Conservation (phyloP, 208 protist species). For the Tritrichomonas musculus region DNA sequence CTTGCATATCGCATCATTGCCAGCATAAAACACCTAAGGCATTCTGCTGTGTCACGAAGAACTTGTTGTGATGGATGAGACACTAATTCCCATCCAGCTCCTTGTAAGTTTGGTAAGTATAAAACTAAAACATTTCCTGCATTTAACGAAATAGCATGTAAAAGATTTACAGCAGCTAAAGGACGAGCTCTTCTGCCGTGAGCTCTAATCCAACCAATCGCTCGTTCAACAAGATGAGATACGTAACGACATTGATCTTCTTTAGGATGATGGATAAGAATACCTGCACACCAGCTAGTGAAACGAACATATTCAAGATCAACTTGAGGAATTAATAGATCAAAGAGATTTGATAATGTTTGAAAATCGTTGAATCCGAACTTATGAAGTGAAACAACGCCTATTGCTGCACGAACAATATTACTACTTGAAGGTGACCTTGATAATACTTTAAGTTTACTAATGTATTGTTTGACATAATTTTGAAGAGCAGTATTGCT, state of each 20-base stretch:
- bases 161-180: not conserved
- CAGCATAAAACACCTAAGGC: not conserved
- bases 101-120: not conserved
- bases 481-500: not conserved
- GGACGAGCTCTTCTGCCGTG: not conserved
- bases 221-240: not conserved
- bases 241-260: not conserved
- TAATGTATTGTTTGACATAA: not conserved
- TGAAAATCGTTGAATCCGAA: not conserved
- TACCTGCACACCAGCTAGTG: slow-evolving; percentile 7
- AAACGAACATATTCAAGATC: not conserved
- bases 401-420: not conserved
- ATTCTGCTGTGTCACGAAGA: not conserved
- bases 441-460: not conserved
- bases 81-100: not conserved
- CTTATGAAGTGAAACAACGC: not conserved
- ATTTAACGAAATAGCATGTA: not conserved
- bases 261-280: not conserved
- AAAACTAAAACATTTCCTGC: not conserved
- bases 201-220: not conserved
- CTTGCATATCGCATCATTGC: not conserved
- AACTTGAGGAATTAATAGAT: not conserved
- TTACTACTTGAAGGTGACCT: not conserved
- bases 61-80: slow-evolving; percentile 22
- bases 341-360: not conserved